Conservation (phyloP, 805 yeast genomes). For the Kockiozyma suomiensis region DNA sequence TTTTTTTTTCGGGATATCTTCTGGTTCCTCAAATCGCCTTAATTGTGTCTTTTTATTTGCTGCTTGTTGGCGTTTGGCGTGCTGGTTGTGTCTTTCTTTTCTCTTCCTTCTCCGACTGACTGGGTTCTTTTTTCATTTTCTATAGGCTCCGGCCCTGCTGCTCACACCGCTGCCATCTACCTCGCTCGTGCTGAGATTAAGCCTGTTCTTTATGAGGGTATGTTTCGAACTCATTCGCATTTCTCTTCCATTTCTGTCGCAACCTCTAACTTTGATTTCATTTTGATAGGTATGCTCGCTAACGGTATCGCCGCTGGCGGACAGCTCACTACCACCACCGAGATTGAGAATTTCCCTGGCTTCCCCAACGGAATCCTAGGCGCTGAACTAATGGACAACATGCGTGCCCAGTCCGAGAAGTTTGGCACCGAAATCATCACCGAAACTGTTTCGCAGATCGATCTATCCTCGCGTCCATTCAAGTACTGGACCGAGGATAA, state of each 20-base stretch:
- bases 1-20: not conserved
- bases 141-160: conserved; percentile 97
- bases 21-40: too few relatives aligned
- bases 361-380: conserved; percentile 94
- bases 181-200: conserved; percentile 94
- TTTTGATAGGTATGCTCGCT: conserved; percentile 59
- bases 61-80: too few relatives aligned
- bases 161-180: conserved; percentile 98
- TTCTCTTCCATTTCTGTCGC: not conserved
- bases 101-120: not conserved
- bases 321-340: conserved; percentile 97
- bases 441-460: conserved; percentile 92
- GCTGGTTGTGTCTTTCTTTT: not conserved
- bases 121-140: not conserved
- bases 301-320: conserved; percentile 99
- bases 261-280: too few relatives aligned
- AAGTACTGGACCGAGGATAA: conserved; percentile 95
- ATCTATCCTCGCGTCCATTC: conserved; percentile 84
- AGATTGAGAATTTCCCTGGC: conserved; percentile 98
- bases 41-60: too few relatives aligned
- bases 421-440: conserved; percentile 95
- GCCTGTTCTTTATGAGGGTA: conserved; percentile 92
- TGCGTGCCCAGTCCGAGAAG: conserved; percentile 83
- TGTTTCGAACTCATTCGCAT: conserved; percentile 46
- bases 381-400: conserved; percentile 83